Base-by-base conservation (phyloP, 208 protist genomes). In the Crithidia brevicula region DNA sequence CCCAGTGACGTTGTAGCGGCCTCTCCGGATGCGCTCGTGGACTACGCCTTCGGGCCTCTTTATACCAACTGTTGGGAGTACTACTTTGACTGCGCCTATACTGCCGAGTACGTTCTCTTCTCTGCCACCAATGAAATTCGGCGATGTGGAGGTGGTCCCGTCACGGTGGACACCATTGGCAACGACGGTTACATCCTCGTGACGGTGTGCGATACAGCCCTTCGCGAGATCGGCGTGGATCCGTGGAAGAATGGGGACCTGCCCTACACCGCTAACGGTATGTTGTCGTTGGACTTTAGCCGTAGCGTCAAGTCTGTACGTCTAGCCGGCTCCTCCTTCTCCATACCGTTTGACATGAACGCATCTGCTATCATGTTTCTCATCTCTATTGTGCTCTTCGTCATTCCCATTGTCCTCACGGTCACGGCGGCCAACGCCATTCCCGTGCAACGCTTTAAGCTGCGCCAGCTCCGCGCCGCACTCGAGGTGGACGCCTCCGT, bases 401-500 rank as follows among this genome's bases (percentile, higher is more conserved):
- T 68, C 15, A n/a, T 68, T 16, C 1, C 49, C 34, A 51, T 51
- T 5, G 51, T 59, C 51, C 33, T 59, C 27, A 31, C 30, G 18
- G 27, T 22, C 23, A 28, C 40, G 4, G 10, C 62, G 9, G 49
- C 34, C 16, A 38, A 47, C 38, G 38, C 59, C 25, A 49, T 51
- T n/a, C 62, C 62, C 7, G 25, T 51, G 50, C 62, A 68, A 38
- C 49, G 62, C 25, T 43, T 30, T 25, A 68, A 59, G 40, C 62
- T 68, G 38, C 62, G 51, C 4, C 47, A 42, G 28, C 62, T 68
- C 27, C 20, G 62, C 18, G 23, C 62, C 38, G 50, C 47, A 0
- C 62, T 68, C 34, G 36, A 68, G 34, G 40, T 34, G 40, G 62
- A 68, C 40, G 62, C 62, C 4, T 46, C 62, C 62, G 51, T 68